phyloP scores from a whole-genome alignment of 2,329 filamentous ascomycete genomes.

The Paraphoma sp. region DNA sequence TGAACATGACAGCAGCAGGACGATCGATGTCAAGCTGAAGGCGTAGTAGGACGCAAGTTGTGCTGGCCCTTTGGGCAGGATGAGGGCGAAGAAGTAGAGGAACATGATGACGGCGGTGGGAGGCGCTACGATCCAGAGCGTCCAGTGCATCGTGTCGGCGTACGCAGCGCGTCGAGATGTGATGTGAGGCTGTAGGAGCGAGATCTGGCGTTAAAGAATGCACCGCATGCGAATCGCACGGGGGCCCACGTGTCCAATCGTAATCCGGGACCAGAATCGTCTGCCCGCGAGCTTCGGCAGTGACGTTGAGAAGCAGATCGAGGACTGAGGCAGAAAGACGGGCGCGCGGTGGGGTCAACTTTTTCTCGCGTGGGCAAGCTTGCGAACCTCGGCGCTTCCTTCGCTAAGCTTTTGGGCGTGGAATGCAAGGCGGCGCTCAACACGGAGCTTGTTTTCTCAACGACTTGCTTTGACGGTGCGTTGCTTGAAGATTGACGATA shows the following conservation, averaged over 20 bases:
- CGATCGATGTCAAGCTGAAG: slow-evolving; percentile 60
- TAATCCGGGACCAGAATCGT: not conserved
- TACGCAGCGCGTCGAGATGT: not conserved
- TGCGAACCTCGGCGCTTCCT: slow-evolving; percentile 6
- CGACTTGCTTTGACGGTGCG: not conserved
- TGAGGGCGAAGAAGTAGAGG: slow-evolving; percentile 34
- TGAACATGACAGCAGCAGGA: slow-evolving; percentile 53
- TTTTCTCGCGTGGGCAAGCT: slow-evolving; percentile 17
- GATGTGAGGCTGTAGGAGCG: not conserved
- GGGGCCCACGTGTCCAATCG: not conserved
- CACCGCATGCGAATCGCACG: not conserved
- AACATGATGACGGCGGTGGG: slow-evolving; percentile 35
- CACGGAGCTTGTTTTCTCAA: not conserved
- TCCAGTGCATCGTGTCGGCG: slow-evolving; percentile 36
- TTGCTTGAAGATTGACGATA: not conserved
- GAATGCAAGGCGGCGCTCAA: slow-evolving; percentile 7
- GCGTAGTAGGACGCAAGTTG: slow-evolving; percentile 66
- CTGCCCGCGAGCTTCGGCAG: not conserved
- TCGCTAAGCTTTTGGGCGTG: slow-evolving; percentile 16
- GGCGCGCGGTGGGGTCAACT: slow-evolving; percentile 16
- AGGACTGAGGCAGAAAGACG: slow-evolving; percentile 4
- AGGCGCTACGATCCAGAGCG: slow-evolving; percentile 36
- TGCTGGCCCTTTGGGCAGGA: slow-evolving; percentile 36
- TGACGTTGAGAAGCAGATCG: not conserved
- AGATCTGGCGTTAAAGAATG: not conserved